Percentiles rank a stretch among this genome's conserved stretches.
Conservation (phyloP, 2,329 filamentous ascomycete species). For the Annulohypoxylon truncatum region DNA sequence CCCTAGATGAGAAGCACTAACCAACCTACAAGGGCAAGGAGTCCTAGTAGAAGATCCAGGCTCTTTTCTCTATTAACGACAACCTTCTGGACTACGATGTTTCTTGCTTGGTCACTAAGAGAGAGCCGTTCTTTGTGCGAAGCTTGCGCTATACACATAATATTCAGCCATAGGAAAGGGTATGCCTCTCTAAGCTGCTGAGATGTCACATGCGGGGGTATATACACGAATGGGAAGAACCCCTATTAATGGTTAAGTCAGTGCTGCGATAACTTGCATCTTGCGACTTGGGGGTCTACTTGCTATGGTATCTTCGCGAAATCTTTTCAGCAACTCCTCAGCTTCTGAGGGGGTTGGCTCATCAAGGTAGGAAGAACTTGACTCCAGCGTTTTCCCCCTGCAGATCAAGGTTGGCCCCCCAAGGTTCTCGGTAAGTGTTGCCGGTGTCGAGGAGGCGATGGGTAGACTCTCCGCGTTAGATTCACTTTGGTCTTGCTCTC, state of each 20-base stretch:
- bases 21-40: constrained; percentile 33
- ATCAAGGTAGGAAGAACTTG: constrained; percentile 7
- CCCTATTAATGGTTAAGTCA: constrained; percentile 14
- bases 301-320: constrained; percentile 27
- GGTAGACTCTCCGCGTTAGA: constrained; percentile 3
- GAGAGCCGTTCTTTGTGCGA: constrained; percentile 18
- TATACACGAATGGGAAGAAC: constrained; percentile 36
- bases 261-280: neutral
- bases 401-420: constrained; percentile 3
- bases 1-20: constrained; percentile 8
- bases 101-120: constrained; percentile 21
- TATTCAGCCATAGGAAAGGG: constrained; percentile 37
- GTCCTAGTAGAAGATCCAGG: constrained; percentile 34
- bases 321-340: constrained; percentile 25
- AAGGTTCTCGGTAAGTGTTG: constrained; percentile 5
- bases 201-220: constrained; percentile 31
- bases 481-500: constrained; percentile 10
- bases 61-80: constrained; percentile 34
- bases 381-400: constrained; percentile 12
- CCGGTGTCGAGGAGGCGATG: constrained; percentile 1
- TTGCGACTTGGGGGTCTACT: neutral
- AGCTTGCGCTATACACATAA: constrained; percentile 13
- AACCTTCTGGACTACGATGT: constrained; percentile 29
- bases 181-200: constrained; percentile 27
- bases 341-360: constrained; percentile 19